These are phyloP conservation scores for Murraya paniculata DNA, from an alignment of 345 rosid genomes.

Conservation along the genomic window DNA sequence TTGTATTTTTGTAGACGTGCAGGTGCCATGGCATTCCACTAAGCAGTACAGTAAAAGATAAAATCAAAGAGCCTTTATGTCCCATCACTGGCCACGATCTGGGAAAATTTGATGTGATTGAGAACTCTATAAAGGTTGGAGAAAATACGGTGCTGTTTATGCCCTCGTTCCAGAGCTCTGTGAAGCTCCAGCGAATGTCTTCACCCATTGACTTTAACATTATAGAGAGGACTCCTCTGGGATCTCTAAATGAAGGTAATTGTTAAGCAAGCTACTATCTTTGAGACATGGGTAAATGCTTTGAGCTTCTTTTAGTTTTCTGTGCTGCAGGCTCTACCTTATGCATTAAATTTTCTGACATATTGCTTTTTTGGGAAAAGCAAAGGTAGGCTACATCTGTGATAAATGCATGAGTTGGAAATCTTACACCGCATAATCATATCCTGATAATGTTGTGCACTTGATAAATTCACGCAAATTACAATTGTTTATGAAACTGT, in stretches of 20 bases:
- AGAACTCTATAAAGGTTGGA: constrained; percentile 65
- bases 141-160: constrained; percentile 50
- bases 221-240: constrained; percentile 66
- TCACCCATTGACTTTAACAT: constrained; percentile 53
- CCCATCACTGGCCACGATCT: constrained; percentile 49
- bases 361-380: not conserved
- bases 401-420: not conserved
- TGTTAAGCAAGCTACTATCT: not conserved
- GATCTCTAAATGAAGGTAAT: constrained; percentile 74
- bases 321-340: not conserved
- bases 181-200: constrained; percentile 47
- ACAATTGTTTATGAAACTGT: not conserved
- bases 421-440: not conserved
- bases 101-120: constrained; percentile 44
- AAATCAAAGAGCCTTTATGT: constrained; percentile 42
- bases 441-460: not conserved
- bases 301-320: not conserved
- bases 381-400: not conserved
- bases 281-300: not conserved
- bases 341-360: constrained; percentile 8
- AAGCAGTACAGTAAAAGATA: constrained; percentile 26
- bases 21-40: constrained; percentile 67
- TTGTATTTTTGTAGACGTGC: constrained; percentile 52
- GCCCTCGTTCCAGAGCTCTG: constrained; percentile 50
- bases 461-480: not conserved